Conservation (phyloP, 192 early-diverging fungal species). For the Backusella australiensis region DNA sequence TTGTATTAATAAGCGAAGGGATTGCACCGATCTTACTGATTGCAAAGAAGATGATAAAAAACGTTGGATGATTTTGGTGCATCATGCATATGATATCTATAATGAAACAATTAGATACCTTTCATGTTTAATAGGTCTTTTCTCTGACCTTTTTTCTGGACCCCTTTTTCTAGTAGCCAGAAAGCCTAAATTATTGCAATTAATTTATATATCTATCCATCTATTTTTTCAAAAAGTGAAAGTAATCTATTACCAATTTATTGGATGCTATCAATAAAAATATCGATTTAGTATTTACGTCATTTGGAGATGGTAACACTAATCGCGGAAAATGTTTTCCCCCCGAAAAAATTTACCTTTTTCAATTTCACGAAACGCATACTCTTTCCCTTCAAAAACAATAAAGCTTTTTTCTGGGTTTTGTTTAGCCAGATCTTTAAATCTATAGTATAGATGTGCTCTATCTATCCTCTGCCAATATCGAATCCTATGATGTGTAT, state of each 20-base stretch:
- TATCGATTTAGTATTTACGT: not conserved
- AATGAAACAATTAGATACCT: not conserved
- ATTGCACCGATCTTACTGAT: constrained; percentile 55
- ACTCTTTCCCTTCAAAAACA: constrained; percentile 46
- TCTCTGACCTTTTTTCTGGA: constrained; percentile 23
- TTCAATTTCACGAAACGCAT: constrained; percentile 45
- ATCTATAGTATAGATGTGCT: constrained; percentile 46
- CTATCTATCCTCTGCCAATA: constrained; percentile 30
- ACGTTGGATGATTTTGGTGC: constrained; percentile 54
- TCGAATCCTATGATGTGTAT: not conserved
- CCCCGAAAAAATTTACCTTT: constrained; percentile 26
- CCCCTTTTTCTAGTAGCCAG: constrained; percentile 25
- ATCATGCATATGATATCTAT: constrained; percentile 54
- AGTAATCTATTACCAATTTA: constrained; percentile 14
- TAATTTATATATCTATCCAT: not conserved
- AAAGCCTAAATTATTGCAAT: constrained; percentile 15
- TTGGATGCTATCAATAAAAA: constrained; percentile 22
- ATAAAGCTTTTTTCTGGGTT: constrained; percentile 40
- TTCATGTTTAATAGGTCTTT: not conserved
- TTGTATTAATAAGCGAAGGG: constrained; percentile 61
- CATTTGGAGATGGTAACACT: not conserved
- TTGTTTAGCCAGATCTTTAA: constrained; percentile 41
- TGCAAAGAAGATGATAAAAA: constrained; percentile 52
- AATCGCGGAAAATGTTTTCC: not conserved
- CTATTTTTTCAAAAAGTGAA: not conserved